These are phyloP conservation scores for Gossypium anomalum DNA, from an alignment of 345 rosid species.

Conservation along the genomic window DNA sequence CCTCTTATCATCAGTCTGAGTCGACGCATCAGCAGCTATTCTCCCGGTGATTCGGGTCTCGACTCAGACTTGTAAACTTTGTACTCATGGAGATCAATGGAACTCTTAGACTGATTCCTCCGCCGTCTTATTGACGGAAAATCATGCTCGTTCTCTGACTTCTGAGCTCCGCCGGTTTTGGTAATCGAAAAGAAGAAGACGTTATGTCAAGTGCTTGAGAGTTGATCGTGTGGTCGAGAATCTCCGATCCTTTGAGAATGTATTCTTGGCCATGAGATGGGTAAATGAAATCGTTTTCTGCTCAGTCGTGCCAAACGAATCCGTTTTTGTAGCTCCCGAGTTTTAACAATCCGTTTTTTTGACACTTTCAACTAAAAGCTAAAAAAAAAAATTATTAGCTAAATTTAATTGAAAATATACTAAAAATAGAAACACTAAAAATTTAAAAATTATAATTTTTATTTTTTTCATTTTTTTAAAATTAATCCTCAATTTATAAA, in stretches of 20 bases:
- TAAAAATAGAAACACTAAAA: too few relatives aligned
- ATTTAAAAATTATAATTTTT: too few relatives aligned
- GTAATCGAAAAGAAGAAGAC: conserved; percentile 47
- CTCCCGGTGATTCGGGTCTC: conserved; percentile 42
- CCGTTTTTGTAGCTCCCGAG: conserved; percentile 90
- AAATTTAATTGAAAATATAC: too few relatives aligned
- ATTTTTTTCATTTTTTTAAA: too few relatives aligned
- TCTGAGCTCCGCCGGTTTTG: conserved; percentile 31
- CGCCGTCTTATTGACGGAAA: conserved; percentile 45
- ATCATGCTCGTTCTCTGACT: conserved; percentile 29
- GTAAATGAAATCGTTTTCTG: conserved; percentile 64
- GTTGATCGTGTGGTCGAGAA: conserved; percentile 43
- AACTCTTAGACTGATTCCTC: conserved; percentile 87
- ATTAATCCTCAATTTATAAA: too few relatives aligned
- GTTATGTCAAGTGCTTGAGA: conserved; percentile 42
- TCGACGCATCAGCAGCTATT: conserved; percentile 80
- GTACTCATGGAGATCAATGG: conserved; percentile 74
- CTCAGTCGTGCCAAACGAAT: conserved; percentile 90
- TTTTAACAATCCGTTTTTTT: not conserved
- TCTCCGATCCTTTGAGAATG: conserved; percentile 94
- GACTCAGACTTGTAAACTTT: conserved; percentile 71
- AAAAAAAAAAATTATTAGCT: too few relatives aligned
- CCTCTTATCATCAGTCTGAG: conserved; percentile 75
- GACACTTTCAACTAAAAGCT: too few relatives aligned
- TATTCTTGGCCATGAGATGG: conserved; percentile 91